phyloP scores from a whole-genome alignment of 352 stramenopile genomes.

The Peronospora farinosa region DNA sequence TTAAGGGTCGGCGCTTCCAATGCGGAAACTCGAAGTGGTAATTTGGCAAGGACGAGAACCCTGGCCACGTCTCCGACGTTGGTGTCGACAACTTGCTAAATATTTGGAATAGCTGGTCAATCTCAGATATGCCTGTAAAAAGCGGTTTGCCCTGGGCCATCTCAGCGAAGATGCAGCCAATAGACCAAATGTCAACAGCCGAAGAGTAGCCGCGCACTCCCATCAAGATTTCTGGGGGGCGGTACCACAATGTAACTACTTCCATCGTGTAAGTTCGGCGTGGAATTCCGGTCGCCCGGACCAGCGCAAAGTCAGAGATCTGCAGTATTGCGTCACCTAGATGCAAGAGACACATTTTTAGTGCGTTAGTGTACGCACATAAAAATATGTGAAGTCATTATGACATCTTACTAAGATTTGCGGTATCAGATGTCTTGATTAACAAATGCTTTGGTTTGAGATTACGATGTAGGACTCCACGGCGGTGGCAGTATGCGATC shows the following conservation, averaged over 20 bases:
- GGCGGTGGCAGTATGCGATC: constrained; percentile 84
- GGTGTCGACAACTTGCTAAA: constrained; percentile 95
- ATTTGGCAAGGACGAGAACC: constrained; percentile 95
- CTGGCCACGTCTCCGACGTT: constrained; percentile 93
- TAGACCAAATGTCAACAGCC: constrained; percentile 90
- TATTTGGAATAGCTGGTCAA: constrained; percentile 84
- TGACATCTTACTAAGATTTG: constrained; percentile 44
- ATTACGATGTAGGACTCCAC: constrained; percentile 86
- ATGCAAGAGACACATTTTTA: background rate
- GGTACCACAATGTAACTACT: constrained; percentile 89
- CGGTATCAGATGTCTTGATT: constrained; percentile 62
- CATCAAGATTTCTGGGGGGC: constrained; percentile 87
- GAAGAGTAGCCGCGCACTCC: constrained; percentile 79
- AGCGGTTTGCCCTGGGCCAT: constrained; percentile 87
- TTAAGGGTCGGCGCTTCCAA: constrained; percentile 62
- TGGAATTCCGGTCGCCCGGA: constrained; percentile 83
- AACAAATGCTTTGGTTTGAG: constrained; percentile 88
- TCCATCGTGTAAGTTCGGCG: constrained; percentile 87
- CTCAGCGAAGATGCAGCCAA: constrained; percentile 97
- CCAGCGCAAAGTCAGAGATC: constrained; percentile 85
- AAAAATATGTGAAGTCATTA: background rate
- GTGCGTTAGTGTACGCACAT: constrained; percentile 2
- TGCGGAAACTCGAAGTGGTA: constrained; percentile 90
- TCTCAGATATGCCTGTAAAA: constrained; percentile 76
- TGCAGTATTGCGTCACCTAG: constrained; percentile 65